Evolutionary conservation across 345 rosid genomes (phyloP).

Genomic region (Barbarea vulgaris): DNA sequence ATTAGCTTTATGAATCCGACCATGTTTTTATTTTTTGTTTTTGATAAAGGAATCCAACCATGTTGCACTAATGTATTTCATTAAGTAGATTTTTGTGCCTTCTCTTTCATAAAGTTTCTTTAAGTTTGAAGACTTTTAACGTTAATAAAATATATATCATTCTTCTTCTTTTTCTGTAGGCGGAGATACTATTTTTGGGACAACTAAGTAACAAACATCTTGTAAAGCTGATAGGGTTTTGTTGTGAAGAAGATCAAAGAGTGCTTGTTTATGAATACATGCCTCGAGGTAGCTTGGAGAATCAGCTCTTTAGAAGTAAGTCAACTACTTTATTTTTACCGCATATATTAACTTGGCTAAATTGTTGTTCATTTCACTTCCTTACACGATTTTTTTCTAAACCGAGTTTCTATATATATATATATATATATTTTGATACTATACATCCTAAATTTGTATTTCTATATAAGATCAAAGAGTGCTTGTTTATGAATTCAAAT

Average conservation of each 20-base stretch:
- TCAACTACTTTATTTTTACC: background rate
- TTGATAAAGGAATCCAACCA: background rate
- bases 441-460: no score
- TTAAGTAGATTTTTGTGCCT: background rate
- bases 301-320: constrained; percentile 73
- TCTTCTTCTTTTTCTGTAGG: constrained; percentile 46
- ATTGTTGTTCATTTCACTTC: background rate
- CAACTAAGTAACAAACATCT: constrained; percentile 70
- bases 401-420: no score
- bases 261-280: constrained; percentile 74
- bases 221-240: constrained; percentile 81
- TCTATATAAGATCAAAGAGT: no score
- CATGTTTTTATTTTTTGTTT: no score
- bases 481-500: no score
- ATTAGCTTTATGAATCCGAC: background rate
- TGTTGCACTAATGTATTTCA: background rate
- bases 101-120: background rate
- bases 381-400: background rate
- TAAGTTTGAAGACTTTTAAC: background rate
- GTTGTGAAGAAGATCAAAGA: constrained; percentile 73
- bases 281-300: constrained; percentile 76
- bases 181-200: constrained; percentile 81
- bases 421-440: no score
- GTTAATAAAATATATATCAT: background rate
- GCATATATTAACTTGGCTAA: background rate